Evolutionary conservation across 2,329 filamentous ascomycete species (phyloP), one percentile per base, ranked within the genome.

Genomic region (Fusarium irregulare): DNA sequence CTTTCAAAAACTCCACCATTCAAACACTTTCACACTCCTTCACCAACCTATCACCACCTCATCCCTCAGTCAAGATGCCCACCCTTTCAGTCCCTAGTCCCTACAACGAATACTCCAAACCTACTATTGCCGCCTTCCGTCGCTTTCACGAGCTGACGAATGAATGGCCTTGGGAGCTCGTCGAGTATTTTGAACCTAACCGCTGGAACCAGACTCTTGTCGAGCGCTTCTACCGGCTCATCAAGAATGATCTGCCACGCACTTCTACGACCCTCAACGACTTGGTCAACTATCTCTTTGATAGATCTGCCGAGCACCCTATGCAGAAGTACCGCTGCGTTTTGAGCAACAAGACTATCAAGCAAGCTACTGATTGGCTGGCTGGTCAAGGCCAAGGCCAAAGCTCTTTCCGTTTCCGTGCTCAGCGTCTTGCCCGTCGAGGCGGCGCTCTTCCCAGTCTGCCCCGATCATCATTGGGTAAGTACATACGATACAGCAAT

Each of bases 121-220:
- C 1, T 2, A 21, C 30, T 0, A 14, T 32, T 4, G 3, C 20
- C 4, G 5, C 45, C 1, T 60, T 66, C 13, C 8, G 7, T 0
- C 2, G 21, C 1, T 60, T 66, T 4, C 18, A 60, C 4, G 4
- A 55, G 0, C 25, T 21, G 6, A 6, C 60, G 0, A 46, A 50
- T 1, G n/a, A 47, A 21, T 66, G 64, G 64, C 64, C 64, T 1
- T 66, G 64, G 64, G 8, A 66, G 5, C 27, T 66, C 3, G 50
- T 50, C 2, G 23, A 40, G 7, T 21, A 6, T 0, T 66, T 66
- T 3, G 34, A 50, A 1, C 64, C 64, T 3, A 4, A 7, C 2
- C 25, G 2, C 18, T 66, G 64, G 64, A 30, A 27, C 0, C 28
- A 56, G 6, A 3, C 40, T 27, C 11, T 16, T 40, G 2, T 4